phyloP scores from a whole-genome alignment of 2,329 filamentous ascomycete genomes.

The Akanthomyces lecanii region DNA sequence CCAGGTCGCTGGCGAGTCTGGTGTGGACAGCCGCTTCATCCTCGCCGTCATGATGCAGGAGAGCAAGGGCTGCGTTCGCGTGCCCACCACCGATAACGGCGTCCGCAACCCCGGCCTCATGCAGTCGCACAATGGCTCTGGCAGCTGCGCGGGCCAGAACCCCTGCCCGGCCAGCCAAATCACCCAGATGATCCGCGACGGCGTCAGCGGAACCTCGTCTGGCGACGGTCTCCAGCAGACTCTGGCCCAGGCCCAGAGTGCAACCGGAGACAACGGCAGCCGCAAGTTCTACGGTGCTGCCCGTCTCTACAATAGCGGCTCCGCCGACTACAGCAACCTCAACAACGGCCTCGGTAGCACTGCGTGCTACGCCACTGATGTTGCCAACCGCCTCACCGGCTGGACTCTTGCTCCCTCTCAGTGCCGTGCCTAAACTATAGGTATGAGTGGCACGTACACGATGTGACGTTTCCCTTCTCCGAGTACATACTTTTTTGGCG shows the following conservation, averaged over 20 bases:
- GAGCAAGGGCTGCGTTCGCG: constrained; percentile 19
- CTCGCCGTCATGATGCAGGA: constrained; percentile 31
- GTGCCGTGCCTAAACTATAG: background rate
- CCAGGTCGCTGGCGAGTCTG: constrained; percentile 4
- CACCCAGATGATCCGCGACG: constrained; percentile 14
- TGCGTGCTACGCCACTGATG: constrained; percentile 10
- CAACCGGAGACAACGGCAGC: constrained; percentile 2
- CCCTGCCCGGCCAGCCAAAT: constrained; percentile 12
- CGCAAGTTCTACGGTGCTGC: constrained; percentile 11
- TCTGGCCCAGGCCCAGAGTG: constrained; percentile 3
- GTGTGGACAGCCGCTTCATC: constrained; percentile 19
- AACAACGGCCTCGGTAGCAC: constrained; percentile 9
- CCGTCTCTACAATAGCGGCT: constrained; percentile 13
- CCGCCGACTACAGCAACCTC: constrained; percentile 11
- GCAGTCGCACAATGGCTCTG: constrained; percentile 14
- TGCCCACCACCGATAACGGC: constrained; percentile 14
- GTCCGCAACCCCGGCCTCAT: constrained; percentile 15
- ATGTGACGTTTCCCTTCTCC: background rate
- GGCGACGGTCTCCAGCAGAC: constrained; percentile 10
- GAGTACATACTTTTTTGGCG: background rate
- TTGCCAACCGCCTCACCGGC: constrained; percentile 12
- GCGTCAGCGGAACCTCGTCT: background rate
- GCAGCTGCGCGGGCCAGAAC: constrained; percentile 7
- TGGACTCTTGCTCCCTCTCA: constrained; percentile 9
- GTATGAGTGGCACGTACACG: background rate